Evolutionary conservation across 345 rosid genomes (phyloP).

Genomic region (Corchorus olitorius): DNA sequence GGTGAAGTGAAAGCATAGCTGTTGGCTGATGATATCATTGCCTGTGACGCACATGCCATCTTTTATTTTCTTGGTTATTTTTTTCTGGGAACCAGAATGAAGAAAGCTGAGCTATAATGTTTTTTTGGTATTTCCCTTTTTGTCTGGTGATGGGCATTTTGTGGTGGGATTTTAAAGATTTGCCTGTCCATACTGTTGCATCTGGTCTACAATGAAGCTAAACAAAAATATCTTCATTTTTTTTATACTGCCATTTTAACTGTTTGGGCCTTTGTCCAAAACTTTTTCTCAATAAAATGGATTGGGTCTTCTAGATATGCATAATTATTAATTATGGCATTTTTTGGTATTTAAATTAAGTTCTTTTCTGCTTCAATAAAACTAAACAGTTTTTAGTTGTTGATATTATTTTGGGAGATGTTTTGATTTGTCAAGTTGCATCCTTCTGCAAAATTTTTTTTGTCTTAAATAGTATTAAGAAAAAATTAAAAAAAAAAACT

Average conservation of each 20-base stretch:
- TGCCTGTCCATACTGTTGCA: slow-evolving; percentile 3
- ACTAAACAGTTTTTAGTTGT: too few relatives aligned
- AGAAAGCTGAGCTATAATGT: background rate
- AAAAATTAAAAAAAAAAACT: too few relatives aligned
- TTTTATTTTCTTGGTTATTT: background rate
- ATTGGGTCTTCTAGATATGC: too few relatives aligned
- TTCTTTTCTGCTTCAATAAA: too few relatives aligned
- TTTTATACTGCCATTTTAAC: too few relatives aligned
- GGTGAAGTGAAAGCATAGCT: slow-evolving; percentile 55
- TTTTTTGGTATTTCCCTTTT: background rate
- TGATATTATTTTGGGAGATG: too few relatives aligned
- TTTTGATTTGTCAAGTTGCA: too few relatives aligned
- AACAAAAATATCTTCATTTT: background rate
- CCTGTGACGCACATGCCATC: slow-evolving; percentile 68
- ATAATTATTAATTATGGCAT: too few relatives aligned
- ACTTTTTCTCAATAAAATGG: too few relatives aligned
- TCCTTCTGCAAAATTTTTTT: too few relatives aligned
- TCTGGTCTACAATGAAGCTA: background rate
- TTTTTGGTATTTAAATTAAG: too few relatives aligned
- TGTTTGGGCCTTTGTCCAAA: background rate
- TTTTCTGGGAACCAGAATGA: background rate
- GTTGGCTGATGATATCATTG: slow-evolving; percentile 64
- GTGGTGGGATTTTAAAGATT: slow-evolving; percentile 16
- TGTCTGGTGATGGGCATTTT: background rate
- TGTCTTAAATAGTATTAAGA: too few relatives aligned